Evolutionary conservation across 2,329 filamentous ascomycete genomes (phyloP), one percentile per base, ranked within the genome.

Genomic region (Penicillium brasilianum): DNA sequence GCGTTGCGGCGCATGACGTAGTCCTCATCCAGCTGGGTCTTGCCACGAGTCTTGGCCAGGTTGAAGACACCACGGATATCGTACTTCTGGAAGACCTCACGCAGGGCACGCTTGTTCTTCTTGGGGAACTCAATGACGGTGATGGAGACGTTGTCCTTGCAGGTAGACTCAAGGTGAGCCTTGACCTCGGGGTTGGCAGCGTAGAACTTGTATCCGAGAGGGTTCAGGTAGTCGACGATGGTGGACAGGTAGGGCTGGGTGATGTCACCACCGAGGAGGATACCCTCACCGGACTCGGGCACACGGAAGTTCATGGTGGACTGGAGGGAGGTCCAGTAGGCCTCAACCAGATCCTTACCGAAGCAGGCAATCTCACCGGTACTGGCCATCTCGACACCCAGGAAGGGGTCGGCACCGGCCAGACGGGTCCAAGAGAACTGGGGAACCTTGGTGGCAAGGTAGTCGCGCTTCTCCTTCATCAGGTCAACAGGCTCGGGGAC

Each of bases 321-420:
- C 81, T 99, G 95, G 64, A 97, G 84, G 18, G 93, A 96, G 28
- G 93, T 85, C 95, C 95, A 99, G 87, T 99, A 99, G 57, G 95
- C 95, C 78, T 99, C 95, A 53, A 98, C 85, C 11, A 99, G 87
- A 74, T 97, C 85, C 83, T 95, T 97, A 66, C 95, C 95, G 81
- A 99, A 99, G 83, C 95, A 98, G 68, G 95, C 95, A 85, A 99
- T 97, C 82, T 99, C 95, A 78, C 95, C 95, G 18, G 95, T 99
- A 67, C 89, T 93, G 48, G 92, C 84, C 95, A 99, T 99, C 81
- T 99, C 95, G 59, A 99, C 95, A 61, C 95, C 95, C 63, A 99
- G 87, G 87, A 96, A 98, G 58, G 95, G 95, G 74, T 99, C 95
- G 55, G 95, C 95, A 71, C 95, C 95, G 51, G 95, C 94, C 60